Conservation (phyloP, 2,329 filamentous ascomycete species). For the Chaetomiaceae sp. region DNA sequence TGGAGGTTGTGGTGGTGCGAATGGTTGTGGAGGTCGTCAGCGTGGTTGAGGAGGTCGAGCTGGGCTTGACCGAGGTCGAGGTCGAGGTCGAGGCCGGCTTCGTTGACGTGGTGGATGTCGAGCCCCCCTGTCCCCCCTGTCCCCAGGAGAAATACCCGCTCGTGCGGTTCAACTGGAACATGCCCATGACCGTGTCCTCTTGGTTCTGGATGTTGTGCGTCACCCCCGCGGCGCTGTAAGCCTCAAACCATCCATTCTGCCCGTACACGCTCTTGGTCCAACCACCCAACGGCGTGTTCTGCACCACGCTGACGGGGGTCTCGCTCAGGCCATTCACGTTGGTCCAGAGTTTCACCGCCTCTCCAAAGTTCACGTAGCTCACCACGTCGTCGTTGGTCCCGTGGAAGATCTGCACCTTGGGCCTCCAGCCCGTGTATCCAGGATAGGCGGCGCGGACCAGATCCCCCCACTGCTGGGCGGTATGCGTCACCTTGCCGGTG, state of each 20-base stretch:
- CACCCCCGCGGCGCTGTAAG: constrained; percentile 36
- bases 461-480: constrained; percentile 32
- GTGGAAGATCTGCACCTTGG: constrained; percentile 55
- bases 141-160: constrained; percentile 36
- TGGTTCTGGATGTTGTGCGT: constrained; percentile 38
- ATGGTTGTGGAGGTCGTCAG: neutral
- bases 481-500: constrained; percentile 40
- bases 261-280: constrained; percentile 38
- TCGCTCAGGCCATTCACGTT: constrained; percentile 34
- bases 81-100: neutral
- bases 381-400: constrained; percentile 48
- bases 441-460: constrained; percentile 42
- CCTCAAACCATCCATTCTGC: constrained; percentile 34
- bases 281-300: constrained; percentile 32
- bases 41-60: neutral
- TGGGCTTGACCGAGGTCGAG: neutral
- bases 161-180: constrained; percentile 35
- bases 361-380: constrained; percentile 47
- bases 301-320: constrained; percentile 27
- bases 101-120: no score
- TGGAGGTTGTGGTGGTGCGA: neutral
- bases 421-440: constrained; percentile 45
- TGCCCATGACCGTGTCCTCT: constrained; percentile 33
- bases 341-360: constrained; percentile 52
- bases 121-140: constrained; percentile 19